These are phyloP conservation scores for Acarospora socialis DNA, from an alignment of 2,329 filamentous ascomycete species.

Conservation along the genomic window DNA sequence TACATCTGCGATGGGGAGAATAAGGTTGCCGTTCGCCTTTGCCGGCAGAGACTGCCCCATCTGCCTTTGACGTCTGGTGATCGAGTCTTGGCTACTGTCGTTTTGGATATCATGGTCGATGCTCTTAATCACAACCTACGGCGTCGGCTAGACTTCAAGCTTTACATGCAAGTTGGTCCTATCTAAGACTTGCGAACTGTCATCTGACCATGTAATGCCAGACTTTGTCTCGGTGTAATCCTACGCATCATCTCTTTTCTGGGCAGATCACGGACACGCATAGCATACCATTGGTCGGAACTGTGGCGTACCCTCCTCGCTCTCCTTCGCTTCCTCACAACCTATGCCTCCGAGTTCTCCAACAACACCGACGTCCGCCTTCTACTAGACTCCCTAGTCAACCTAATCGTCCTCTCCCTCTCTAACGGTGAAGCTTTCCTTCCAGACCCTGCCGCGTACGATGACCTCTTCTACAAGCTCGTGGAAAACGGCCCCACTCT, in stretches of 20 bases:
- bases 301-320: conserved; percentile 81
- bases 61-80: conserved; percentile 61
- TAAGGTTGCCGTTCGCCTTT: conserved; percentile 62
- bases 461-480: conserved; percentile 96
- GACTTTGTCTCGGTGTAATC: conserved; percentile 64
- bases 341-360: conserved; percentile 67
- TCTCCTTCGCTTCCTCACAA: conserved; percentile 78
- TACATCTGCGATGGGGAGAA: conserved; percentile 67
- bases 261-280: conserved; percentile 63
- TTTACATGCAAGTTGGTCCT: conserved; percentile 42
- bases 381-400: conserved; percentile 64
- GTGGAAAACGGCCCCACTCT: conserved; percentile 81
- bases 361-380: conserved; percentile 50
- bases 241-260: conserved; percentile 73
- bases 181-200: background rate
- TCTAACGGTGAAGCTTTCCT: conserved; percentile 83
- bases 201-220: conserved; percentile 13
- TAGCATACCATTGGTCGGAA: conserved; percentile 88
- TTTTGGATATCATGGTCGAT: conserved; percentile 80
- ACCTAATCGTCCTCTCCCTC: conserved; percentile 59
- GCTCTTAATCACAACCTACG: conserved; percentile 89
- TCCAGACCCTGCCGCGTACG: conserved; percentile 73
- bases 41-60: conserved; percentile 76
- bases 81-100: conserved; percentile 56
- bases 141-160: conserved; percentile 64